Conservation (phyloP, 148 eudicot species). For the Cornus controversa region DNA sequence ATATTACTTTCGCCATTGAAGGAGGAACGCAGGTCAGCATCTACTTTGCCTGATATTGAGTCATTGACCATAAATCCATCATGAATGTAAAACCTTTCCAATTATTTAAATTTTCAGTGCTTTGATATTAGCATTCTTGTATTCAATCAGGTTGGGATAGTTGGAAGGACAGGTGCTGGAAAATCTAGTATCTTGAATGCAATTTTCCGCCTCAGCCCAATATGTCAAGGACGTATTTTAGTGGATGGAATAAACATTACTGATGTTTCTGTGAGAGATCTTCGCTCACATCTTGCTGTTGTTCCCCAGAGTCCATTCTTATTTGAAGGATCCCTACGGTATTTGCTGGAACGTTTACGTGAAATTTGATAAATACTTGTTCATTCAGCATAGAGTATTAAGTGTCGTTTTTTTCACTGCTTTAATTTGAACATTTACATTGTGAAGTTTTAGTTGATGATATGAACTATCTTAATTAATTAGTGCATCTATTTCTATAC, state of each 20-base stretch:
- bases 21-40: slow-evolving; percentile 69
- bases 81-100: neutral
- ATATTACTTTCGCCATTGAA: slow-evolving; percentile 62
- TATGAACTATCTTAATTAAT: neutral
- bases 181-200: slow-evolving; percentile 94
- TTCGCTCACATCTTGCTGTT: slow-evolving; percentile 74
- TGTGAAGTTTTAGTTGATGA: neutral
- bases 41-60: neutral
- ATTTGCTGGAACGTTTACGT: neutral
- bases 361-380: neutral
- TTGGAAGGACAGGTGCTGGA: slow-evolving; percentile 99
- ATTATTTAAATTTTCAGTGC: slow-evolving; percentile 1
- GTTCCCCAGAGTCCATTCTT: slow-evolving; percentile 96
- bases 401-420: neutral
- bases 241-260: slow-evolving; percentile 70
- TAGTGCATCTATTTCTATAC: neutral
- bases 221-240: slow-evolving; percentile 60
- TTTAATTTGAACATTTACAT: neutral
- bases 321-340: slow-evolving; percentile 95
- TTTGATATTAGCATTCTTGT: neutral
- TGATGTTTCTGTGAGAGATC: slow-evolving; percentile 52
- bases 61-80: neutral
- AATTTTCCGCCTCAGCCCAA: slow-evolving; percentile 78
- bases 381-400: neutral
- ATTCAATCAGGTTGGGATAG: slow-evolving; percentile 67